These are phyloP conservation scores for Emericellopsis terricola DNA, from an alignment of 495 filamentous ascomycete species.

Conservation along the genomic window DNA sequence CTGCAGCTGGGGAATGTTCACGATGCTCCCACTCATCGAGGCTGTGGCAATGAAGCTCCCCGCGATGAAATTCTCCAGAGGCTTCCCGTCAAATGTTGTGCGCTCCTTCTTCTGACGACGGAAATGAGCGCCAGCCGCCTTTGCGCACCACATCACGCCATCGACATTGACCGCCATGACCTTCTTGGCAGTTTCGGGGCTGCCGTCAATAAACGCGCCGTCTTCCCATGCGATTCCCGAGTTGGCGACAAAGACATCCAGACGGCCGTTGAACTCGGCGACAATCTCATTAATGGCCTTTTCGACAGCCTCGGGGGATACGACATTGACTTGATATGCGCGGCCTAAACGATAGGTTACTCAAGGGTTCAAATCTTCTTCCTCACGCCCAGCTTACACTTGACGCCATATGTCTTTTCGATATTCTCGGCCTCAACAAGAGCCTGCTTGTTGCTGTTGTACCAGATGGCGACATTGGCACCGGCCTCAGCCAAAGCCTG, in stretches of 20 bases:
- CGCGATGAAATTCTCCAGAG: slow-evolving; percentile 43
- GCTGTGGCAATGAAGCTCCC: slow-evolving; percentile 68
- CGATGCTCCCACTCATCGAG: slow-evolving; percentile 72
- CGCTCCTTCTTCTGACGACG: slow-evolving; percentile 40
- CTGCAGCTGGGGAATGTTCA: slow-evolving; percentile 76
- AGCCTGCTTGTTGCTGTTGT: slow-evolving; percentile 59
- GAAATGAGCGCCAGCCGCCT: slow-evolving; percentile 54
- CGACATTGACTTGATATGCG: slow-evolving; percentile 59
- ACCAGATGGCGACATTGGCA: slow-evolving; percentile 79
- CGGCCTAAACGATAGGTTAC: too few relatives aligned
- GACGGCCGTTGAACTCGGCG: slow-evolving; percentile 50
- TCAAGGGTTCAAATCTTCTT: slow-evolving; percentile 2
- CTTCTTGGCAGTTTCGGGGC: slow-evolving; percentile 43
- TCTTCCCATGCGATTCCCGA: slow-evolving; percentile 60
- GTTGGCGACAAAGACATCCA: slow-evolving; percentile 71
- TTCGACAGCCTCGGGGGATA: slow-evolving; percentile 36
- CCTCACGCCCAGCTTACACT: slow-evolving; percentile 31
- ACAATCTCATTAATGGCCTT: slow-evolving; percentile 38
- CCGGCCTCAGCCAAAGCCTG: slow-evolving; percentile 62
- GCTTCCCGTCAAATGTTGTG: slow-evolving; percentile 45
- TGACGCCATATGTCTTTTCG: slow-evolving; percentile 59
- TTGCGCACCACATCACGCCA: slow-evolving; percentile 68
- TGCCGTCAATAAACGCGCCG: slow-evolving; percentile 47
- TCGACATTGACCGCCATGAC: slow-evolving; percentile 64
- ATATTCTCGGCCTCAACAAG: slow-evolving; percentile 53